phyloP scores from a whole-genome alignment of 2,329 filamentous ascomycete genomes.

The Talaromyces marneffei region DNA sequence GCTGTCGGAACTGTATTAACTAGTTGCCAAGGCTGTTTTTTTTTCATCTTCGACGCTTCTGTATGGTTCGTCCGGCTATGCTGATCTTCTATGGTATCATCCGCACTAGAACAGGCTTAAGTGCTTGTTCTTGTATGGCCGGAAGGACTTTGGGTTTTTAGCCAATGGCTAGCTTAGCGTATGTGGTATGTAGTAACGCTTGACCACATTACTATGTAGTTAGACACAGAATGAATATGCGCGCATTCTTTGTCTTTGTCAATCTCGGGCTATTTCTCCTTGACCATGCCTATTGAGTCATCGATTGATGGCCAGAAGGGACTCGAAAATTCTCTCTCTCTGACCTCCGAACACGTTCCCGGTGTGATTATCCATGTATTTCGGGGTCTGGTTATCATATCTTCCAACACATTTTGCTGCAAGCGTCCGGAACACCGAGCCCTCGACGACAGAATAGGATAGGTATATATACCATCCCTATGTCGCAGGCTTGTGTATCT shows the following conservation, averaged over 20 bases:
- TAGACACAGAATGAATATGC: neutral
- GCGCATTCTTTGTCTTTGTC: neutral
- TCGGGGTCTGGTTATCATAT: neutral
- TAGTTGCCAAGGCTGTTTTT: neutral
- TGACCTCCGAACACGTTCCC: neutral
- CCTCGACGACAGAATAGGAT: neutral
- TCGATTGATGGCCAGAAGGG: neutral
- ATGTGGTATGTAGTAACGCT: neutral
- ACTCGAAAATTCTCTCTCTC: neutral
- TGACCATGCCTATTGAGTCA: neutral
- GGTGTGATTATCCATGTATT: neutral
- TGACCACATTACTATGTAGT: neutral
- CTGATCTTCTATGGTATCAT: neutral
- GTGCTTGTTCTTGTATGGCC: neutral
- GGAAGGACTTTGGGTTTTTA: neutral
- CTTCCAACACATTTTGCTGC: neutral
- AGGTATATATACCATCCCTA: no score
- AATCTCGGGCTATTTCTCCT: neutral
- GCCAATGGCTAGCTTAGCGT: neutral
- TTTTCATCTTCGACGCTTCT: neutral
- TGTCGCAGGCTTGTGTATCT: no score
- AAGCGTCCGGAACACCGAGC: neutral
- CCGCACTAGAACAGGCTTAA: neutral
- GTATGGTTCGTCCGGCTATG: constrained; percentile 3
- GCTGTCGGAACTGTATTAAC: neutral